Conservation (phyloP, 352 stramenopile species). For the Globisporangium uncinulatum region DNA sequence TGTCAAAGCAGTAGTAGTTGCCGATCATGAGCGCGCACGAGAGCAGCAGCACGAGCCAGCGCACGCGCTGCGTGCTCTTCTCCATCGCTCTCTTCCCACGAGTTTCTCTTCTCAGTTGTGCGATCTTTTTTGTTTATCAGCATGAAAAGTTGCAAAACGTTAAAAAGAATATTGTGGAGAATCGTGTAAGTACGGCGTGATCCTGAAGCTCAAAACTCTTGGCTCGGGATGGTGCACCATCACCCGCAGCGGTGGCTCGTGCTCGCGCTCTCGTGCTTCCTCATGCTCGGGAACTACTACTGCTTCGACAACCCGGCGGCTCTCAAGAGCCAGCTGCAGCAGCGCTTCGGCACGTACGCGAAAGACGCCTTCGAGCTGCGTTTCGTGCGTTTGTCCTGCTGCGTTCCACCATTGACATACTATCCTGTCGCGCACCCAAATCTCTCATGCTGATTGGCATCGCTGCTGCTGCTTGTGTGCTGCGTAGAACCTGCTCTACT, state of each 20-base stretch:
- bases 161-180: background rate
- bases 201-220: background rate
- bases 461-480: background rate
- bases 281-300: constrained; percentile 90
- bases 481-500: constrained; percentile 90
- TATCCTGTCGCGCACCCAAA: background rate
- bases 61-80: constrained; percentile 68
- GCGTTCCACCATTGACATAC: background rate
- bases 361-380: constrained; percentile 78
- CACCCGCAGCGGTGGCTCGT: constrained; percentile 80
- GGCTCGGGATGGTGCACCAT: constrained; percentile 38
- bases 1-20: constrained; percentile 92
- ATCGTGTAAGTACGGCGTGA: background rate
- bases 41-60: constrained; percentile 85
- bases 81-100: constrained; percentile 23
- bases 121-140: background rate
- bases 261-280: constrained; percentile 77
- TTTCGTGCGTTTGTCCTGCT: constrained; percentile 40
- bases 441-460: background rate
- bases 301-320: constrained; percentile 88
- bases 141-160: background rate
- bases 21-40: constrained; percentile 87
- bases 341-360: constrained; percentile 69
- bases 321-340: constrained; percentile 84
- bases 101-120: background rate